Evolutionary conservation across 176 grass and related monocot species (phyloP).

Genomic region (Oryza nivara): DNA sequence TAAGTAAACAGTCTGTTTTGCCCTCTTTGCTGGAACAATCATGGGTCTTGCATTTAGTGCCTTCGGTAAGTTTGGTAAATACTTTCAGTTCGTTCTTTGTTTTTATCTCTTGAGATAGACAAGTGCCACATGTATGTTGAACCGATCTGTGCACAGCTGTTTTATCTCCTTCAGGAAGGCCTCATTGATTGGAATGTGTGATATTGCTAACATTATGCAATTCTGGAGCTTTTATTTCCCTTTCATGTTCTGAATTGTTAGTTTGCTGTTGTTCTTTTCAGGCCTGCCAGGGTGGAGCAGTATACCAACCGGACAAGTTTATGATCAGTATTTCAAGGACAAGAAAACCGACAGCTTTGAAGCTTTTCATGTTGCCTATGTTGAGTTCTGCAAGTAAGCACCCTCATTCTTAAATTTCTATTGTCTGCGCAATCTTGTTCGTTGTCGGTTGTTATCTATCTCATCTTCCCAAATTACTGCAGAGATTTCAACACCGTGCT

Average conservation of each 20-base stretch:
- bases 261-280: conserved; percentile 30
- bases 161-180: not conserved
- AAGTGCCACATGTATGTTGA: not conserved
- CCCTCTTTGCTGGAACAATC: conserved; percentile 34
- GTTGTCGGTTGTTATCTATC: not conserved
- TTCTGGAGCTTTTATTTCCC: not conserved
- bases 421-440: not conserved
- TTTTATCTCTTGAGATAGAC: not conserved
- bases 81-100: conserved; percentile 11
- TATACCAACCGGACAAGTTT: conserved; percentile 45
- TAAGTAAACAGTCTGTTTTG: conserved; percentile 8
- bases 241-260: not conserved
- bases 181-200: not conserved
- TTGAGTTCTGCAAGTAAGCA: conserved; percentile 77
- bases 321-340: conserved; percentile 42
- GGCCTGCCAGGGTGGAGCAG: conserved; percentile 47
- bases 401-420: not conserved
- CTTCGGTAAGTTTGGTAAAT: conserved; percentile 55
- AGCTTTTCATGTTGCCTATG: conserved; percentile 46
- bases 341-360: not conserved
- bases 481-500: conserved; percentile 64
- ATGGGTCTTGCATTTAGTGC: conserved; percentile 64
- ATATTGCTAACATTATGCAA: not conserved
- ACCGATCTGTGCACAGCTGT: not conserved
- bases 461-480: conserved; percentile 21